Base-by-base conservation (phyloP, 345 rosid genomes). In the Euphorbia peplus region DNA sequence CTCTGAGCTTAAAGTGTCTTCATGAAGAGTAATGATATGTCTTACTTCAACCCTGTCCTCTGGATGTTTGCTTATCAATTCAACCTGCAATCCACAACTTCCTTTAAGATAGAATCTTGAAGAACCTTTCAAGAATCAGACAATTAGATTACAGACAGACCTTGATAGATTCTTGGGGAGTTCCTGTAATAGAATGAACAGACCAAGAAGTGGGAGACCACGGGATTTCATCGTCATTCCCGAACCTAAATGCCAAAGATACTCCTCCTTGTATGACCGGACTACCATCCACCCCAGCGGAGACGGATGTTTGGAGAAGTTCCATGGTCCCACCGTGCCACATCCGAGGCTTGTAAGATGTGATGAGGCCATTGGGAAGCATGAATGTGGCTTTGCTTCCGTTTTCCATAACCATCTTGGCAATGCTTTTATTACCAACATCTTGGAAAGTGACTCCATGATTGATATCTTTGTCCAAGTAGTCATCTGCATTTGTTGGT, bases 291-390 rank as follows among this genome's bases (percentile, higher is more conserved):
- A 83, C 76, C 25, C 85, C 90, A 73, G 82, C 82, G 9, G 78
- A 77, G 28, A 91, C 97, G 15, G 85, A 79, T 44, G 97, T 89
- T 73, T 89, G 96, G 63, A 93, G 80, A 62, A 89, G 81, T 83
- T 93, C 98, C 18, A 85, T 52, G 22, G 75, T 74, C 42, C 82
- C 91, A 2, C 95, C 95, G 19, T 89, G 95, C 97, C 97, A 89
- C 84, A 89, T 79, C 8, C 59, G 82, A 30, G 86, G 88, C 80
- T 91, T 91, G 80, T 89, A 91, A 0, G 97, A 93, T 12, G 95
- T 86, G 75, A 93, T 74, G 80, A 86, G 69, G 4, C 95, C 97
- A 75, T 79, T 76, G 2, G 91, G 85, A 14, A 93, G 76, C 92
- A 88, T 73, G 46, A 93, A 75, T 22, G 76, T 86, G 46, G 88